Evolutionary conservation across 2,329 filamentous ascomycete genomes (phyloP).

Genomic region (Cadophora gregata): DNA sequence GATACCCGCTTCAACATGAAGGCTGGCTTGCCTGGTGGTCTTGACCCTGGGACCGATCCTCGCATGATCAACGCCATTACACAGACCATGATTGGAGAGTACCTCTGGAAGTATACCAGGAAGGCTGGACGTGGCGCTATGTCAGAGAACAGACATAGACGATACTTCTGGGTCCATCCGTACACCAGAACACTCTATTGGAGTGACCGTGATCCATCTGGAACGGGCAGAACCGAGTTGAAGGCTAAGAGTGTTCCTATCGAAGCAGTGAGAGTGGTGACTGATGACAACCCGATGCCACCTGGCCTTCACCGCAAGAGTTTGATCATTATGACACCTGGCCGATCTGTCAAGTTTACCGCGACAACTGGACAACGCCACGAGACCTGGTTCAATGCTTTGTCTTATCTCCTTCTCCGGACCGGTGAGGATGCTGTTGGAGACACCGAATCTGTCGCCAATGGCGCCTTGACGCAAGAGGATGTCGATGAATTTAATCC

Average conservation of each 20-base stretch:
- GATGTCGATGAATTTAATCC: constrained; percentile 86
- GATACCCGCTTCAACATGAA: constrained; percentile 88
- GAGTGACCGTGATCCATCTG: constrained; percentile 88
- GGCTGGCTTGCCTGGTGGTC: constrained; percentile 62
- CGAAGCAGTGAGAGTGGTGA: constrained; percentile 85
- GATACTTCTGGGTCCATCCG: constrained; percentile 99
- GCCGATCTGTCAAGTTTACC: constrained; percentile 90
- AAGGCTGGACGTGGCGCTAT: constrained; percentile 89
- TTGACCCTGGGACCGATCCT: constrained; percentile 81
- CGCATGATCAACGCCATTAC: constrained; percentile 99
- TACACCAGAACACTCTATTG: constrained; percentile 97
- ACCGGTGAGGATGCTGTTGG: constrained; percentile 66
- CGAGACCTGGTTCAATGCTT: constrained; percentile 97
- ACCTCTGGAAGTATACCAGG: constrained; percentile 98
- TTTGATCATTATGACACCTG: constrained; percentile 86
- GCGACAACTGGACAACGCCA: constrained; percentile 92
- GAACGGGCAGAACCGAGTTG: constrained; percentile 77
- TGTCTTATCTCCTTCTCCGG: constrained; percentile 88
- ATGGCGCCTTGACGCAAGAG: constrained; percentile 61
- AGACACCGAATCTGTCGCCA: constrained; percentile 64
- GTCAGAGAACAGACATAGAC: constrained; percentile 86
- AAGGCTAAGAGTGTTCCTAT: constrained; percentile 90
- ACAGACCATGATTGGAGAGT: constrained; percentile 99
- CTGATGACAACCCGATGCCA: constrained; percentile 93
- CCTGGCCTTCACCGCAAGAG: constrained; percentile 95